phyloP scores from a whole-genome alignment of 1,139 yeast genomes.

The Kurtzmaniella natalensis region DNA sequence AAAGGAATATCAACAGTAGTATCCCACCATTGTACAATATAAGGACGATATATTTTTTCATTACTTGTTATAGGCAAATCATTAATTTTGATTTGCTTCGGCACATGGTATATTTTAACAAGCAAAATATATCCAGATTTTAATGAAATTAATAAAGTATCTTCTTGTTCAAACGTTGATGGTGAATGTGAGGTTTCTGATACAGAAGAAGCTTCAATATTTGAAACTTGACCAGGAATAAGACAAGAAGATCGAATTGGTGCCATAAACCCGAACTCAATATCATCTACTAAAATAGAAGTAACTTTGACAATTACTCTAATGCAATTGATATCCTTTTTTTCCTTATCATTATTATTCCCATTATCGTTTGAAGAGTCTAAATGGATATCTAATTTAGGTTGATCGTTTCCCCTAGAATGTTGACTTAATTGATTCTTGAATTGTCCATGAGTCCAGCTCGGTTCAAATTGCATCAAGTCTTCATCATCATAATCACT shows the following conservation, averaged over 20 bases:
- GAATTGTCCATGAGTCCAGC: too few species aligned
- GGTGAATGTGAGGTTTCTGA: constrained; percentile 45
- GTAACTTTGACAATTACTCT: constrained; percentile 30
- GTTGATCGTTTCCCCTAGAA: neutral
- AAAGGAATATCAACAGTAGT: constrained; percentile 15
- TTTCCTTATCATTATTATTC: neutral
- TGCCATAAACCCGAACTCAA: constrained; percentile 30
- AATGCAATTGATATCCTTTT: constrained; percentile 8
- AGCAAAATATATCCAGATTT: constrained; percentile 40
- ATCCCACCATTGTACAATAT: constrained; percentile 53
- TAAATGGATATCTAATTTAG: neutral
- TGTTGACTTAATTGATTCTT: neutral
- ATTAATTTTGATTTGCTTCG: constrained; percentile 11
- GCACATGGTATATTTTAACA: constrained; percentile 32
- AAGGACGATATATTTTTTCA: constrained; percentile 32
- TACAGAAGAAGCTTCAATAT: constrained; percentile 10
- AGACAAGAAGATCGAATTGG: constrained; percentile 35
- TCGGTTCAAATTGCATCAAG: constrained; percentile 9
- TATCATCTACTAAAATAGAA: constrained; percentile 32
- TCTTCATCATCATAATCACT: constrained; percentile 34
- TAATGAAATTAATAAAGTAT: constrained; percentile 38
- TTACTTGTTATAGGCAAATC: too few species aligned
- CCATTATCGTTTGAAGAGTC: neutral
- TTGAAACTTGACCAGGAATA: constrained; percentile 22
- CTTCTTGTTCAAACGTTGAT: constrained; percentile 41